Conservation (phyloP, 495 filamentous ascomycete genomes). For the Massariosphaeria phaeospora region DNA sequence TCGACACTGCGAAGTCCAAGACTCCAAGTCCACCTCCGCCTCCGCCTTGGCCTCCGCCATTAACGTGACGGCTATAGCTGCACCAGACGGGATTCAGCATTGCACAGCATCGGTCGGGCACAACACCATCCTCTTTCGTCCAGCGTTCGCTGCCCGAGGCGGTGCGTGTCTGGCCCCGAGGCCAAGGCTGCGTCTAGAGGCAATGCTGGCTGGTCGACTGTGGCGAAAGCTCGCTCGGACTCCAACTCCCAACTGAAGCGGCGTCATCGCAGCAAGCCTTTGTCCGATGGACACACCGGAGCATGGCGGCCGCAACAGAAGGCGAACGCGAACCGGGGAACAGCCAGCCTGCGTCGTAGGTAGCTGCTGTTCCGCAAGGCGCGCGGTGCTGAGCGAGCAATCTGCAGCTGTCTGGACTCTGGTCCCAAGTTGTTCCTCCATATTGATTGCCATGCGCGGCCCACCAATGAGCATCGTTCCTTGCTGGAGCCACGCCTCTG, state of each 20-base stretch:
- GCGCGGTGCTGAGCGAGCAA: conserved; percentile 10
- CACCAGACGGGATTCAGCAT: conserved; percentile 9
- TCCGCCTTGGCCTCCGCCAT: conserved; percentile 6
- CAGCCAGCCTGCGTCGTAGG: background rate
- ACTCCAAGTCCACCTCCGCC: background rate
- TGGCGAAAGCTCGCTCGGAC: no score
- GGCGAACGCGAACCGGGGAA: conserved; percentile 13
- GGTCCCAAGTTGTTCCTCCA: conserved; percentile 6
- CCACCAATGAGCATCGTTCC: conserved; percentile 14
- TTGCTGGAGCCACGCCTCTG: conserved; percentile 2
- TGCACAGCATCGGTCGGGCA: conserved; percentile 1
- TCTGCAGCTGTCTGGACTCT: conserved; percentile 25
- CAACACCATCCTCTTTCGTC: background rate
- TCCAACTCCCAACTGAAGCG: background rate
- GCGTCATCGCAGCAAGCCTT: conserved; percentile 3
- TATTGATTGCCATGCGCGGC: conserved; percentile 19
- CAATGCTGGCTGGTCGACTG: no score
- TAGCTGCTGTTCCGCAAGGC: background rate
- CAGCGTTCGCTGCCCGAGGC: background rate
- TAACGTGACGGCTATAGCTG: conserved; percentile 21
- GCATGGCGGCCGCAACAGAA: background rate
- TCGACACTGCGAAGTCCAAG: background rate
- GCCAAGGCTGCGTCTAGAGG: no score
- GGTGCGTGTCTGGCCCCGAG: no score
- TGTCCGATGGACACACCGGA: conserved; percentile 6